phyloP scores from a whole-genome alignment of 1,284 basidiomycete genomes.

The Athelia psychrophila region DNA sequence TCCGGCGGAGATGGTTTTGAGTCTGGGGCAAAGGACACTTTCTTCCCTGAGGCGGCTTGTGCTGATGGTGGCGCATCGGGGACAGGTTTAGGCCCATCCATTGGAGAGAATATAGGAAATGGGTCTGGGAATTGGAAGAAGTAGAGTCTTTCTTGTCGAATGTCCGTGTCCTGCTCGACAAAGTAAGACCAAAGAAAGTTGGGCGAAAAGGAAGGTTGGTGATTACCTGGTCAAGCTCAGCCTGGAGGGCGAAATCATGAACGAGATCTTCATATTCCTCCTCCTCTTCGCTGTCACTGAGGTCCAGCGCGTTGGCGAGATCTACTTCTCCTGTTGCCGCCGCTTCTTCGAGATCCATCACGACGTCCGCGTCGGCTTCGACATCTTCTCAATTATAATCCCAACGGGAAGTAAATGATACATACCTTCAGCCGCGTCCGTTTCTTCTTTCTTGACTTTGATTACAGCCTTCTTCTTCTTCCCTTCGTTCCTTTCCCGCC shows the following conservation, averaged over 20 bases:
- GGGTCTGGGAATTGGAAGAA: constrained; percentile 93
- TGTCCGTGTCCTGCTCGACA: constrained; percentile 37
- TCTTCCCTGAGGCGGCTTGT: constrained; percentile 32
- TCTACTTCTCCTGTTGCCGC: constrained; percentile 46
- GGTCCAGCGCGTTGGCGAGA: constrained; percentile 70
- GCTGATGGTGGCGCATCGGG: constrained; percentile 19
- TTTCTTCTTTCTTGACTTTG: constrained; percentile 47
- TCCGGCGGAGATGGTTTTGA: constrained; percentile 41
- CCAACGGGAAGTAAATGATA: not conserved
- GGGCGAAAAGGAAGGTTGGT: constrained; percentile 27
- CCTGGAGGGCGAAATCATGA: constrained; percentile 67
- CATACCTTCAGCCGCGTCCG: constrained; percentile 36
- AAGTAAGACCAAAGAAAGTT: constrained; percentile 6
- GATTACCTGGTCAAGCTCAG: constrained; percentile 30
- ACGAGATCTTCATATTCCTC: constrained; percentile 84
- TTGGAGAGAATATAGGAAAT: constrained; percentile 67
- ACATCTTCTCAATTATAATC: not conserved
- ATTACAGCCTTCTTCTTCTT: constrained; percentile 38
- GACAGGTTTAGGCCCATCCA: constrained; percentile 22
- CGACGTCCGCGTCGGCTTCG: constrained; percentile 10
- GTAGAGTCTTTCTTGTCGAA: constrained; percentile 71
- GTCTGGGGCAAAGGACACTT: constrained; percentile 61
- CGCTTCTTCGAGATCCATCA: constrained; percentile 30
- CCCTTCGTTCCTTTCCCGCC: constrained; percentile 46
- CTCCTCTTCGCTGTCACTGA: constrained; percentile 85